Conservation (phyloP, 1,284 basidiomycete species). For the Takashimella tepidaria region DNA sequence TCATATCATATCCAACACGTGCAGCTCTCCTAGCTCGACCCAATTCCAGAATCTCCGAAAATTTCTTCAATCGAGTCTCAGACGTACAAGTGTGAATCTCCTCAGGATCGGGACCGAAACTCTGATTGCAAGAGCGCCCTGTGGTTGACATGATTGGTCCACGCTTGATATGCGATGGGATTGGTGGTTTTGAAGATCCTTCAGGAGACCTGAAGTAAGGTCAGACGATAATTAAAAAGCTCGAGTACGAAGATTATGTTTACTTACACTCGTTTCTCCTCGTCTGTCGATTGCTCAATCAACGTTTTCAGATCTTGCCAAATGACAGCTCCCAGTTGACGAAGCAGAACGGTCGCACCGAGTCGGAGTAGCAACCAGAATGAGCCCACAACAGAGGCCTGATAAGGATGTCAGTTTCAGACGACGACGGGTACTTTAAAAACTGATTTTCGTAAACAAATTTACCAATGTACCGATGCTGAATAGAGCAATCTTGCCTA, state of each 20-base stretch:
- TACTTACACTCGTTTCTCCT: background rate
- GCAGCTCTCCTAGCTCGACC: too few relatives aligned
- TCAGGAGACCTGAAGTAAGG: too few relatives aligned
- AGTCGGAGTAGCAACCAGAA: background rate
- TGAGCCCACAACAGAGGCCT: background rate
- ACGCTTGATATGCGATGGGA: slow-evolving; percentile 8
- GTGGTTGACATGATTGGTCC: too few relatives aligned
- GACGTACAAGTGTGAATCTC: too few relatives aligned
- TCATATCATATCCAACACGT: too few relatives aligned
- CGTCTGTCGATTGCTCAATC: background rate
- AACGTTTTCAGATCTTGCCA: slow-evolving; percentile 1
- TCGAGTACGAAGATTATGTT: background rate
- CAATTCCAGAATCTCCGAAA: too few relatives aligned
- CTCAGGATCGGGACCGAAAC: too few relatives aligned
- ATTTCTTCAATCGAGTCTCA: too few relatives aligned
- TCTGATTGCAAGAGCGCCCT: too few relatives aligned
- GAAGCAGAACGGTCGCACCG: background rate
- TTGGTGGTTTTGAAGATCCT: slow-evolving; percentile 11
- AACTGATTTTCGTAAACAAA: background rate
- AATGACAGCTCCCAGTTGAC: background rate
- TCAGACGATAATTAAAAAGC: background rate
- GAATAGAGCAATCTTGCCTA: background rate
- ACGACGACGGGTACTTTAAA: too few relatives aligned
- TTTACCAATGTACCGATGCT: background rate
- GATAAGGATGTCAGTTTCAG: too few relatives aligned